Evolutionary conservation across 2,329 filamentous ascomycete genomes (phyloP).

Genomic region (Diaporthe vexans): DNA sequence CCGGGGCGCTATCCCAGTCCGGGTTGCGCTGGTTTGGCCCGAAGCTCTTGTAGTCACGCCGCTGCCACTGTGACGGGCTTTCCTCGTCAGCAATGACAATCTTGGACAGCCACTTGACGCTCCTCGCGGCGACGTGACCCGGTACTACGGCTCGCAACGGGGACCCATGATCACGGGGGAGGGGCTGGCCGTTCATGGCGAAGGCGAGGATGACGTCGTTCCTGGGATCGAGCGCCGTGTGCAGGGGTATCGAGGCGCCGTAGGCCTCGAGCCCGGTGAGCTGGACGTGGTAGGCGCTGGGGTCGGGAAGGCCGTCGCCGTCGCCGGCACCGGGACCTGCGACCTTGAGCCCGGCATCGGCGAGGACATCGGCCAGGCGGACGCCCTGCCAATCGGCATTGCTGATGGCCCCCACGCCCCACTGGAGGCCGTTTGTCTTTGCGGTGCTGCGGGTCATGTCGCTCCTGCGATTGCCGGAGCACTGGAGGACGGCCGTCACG

Average conservation of each 20-base stretch:
- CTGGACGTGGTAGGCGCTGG: slow-evolving; percentile 64
- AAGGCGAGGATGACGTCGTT: slow-evolving; percentile 77
- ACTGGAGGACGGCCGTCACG: slow-evolving; percentile 70
- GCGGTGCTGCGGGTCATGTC: slow-evolving; percentile 68
- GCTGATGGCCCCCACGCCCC: slow-evolving; percentile 72
- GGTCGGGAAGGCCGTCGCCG: slow-evolving; percentile 42
- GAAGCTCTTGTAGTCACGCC: slow-evolving; percentile 78
- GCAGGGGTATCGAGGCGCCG: slow-evolving; percentile 72
- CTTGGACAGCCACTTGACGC: slow-evolving; percentile 77
- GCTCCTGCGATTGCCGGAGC: slow-evolving; percentile 71
- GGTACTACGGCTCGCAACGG: slow-evolving; percentile 74
- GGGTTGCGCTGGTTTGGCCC: slow-evolving; percentile 72
- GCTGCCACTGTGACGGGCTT: slow-evolving; percentile 75
- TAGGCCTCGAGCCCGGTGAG: slow-evolving; percentile 73
- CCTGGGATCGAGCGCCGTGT: slow-evolving; percentile 69
- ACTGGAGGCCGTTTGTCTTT: slow-evolving; percentile 70
- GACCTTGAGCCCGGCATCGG: slow-evolving; percentile 64
- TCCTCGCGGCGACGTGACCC: slow-evolving; percentile 75
- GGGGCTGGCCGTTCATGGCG: slow-evolving; percentile 74
- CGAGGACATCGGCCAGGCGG: slow-evolving; percentile 67
- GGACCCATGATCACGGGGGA: slow-evolving; percentile 76
- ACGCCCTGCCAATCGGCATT: slow-evolving; percentile 73
- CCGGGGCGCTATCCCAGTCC: slow-evolving; percentile 73
- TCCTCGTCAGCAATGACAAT: slow-evolving; percentile 77
- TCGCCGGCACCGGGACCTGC: slow-evolving; percentile 40